phyloP scores from a whole-genome alignment of 2,329 filamentous ascomycete genomes.

The Aspergillus sp. region DNA sequence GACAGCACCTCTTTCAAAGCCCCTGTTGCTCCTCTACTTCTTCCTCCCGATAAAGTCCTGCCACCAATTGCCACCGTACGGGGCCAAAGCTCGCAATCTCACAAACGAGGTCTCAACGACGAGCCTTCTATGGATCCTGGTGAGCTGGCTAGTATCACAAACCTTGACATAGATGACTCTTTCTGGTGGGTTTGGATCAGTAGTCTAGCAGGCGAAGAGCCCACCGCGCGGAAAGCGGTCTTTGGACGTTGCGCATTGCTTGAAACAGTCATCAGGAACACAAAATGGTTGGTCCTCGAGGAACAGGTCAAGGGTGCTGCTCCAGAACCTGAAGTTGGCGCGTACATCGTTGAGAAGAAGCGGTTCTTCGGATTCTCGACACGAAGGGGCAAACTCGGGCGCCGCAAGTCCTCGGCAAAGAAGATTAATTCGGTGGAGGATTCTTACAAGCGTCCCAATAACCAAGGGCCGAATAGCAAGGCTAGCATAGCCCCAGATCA shows the following conservation, averaged over 20 bases:
- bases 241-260: constrained; percentile 92
- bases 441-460: constrained; percentile 51
- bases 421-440: constrained; percentile 52
- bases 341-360: constrained; percentile 95
- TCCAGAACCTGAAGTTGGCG: constrained; percentile 76
- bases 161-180: constrained; percentile 83
- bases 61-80: constrained; percentile 73
- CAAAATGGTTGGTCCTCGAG: constrained; percentile 91
- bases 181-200: constrained; percentile 99
- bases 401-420: constrained; percentile 71
- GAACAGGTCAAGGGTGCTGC: constrained; percentile 94
- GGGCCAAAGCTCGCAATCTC: constrained; percentile 83
- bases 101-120: constrained; percentile 69
- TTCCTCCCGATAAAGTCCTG: constrained; percentile 89
- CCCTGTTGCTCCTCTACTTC: constrained; percentile 63
- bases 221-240: constrained; percentile 78
- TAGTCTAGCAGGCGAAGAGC: constrained; percentile 89
- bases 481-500: constrained; percentile 85
- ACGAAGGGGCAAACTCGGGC: constrained; percentile 65
- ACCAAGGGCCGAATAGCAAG: constrained; percentile 65
- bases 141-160: constrained; percentile 88
- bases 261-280: constrained; percentile 78
- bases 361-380: constrained; percentile 80
- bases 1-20: constrained; percentile 65
- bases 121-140: constrained; percentile 76